Evolutionary conservation across 179 eudicot genomes (phyloP).

Genomic region (Pouteria campechiana): DNA sequence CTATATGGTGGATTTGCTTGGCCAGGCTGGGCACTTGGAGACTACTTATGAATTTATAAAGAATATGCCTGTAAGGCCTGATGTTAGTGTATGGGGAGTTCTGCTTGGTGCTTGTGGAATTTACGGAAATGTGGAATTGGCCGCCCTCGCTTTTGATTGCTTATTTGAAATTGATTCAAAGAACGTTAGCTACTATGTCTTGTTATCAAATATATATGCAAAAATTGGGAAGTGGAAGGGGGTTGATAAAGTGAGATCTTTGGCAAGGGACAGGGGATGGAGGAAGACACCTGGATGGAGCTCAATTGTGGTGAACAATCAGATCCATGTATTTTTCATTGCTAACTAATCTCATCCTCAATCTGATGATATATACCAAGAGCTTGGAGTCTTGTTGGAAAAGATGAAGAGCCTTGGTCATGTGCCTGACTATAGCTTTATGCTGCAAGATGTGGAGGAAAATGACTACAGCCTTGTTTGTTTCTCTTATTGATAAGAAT

Average conservation of each 20-base stretch:
- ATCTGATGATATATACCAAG: slow-evolving; percentile 22
- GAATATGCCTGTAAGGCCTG: slow-evolving; percentile 50
- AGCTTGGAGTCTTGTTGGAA: slow-evolving; percentile 20
- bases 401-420: slow-evolving; percentile 37
- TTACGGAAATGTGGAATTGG: slow-evolving; percentile 55
- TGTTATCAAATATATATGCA: slow-evolving; percentile 44
- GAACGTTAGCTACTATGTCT: slow-evolving; percentile 37
- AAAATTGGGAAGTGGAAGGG: slow-evolving; percentile 42
- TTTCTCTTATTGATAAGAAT: too few relatives aligned
- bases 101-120: slow-evolving; percentile 78
- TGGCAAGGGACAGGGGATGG: slow-evolving; percentile 36
- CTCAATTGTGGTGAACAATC: slow-evolving; percentile 27
- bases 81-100: slow-evolving; percentile 82
- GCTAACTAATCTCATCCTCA: slow-evolving; percentile 37
- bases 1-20: slow-evolving; percentile 76
- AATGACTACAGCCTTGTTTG: too few relatives aligned
- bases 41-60: slow-evolving; percentile 47
- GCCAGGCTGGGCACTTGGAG: slow-evolving; percentile 55
- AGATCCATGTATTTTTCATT: slow-evolving; percentile 24
- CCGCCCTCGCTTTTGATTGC: slow-evolving; percentile 42
- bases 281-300: slow-evolving; percentile 60
- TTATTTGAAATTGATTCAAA: slow-evolving; percentile 41
- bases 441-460: slow-evolving; percentile 50
- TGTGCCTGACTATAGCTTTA: slow-evolving; percentile 33
- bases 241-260: slow-evolving; percentile 33